Evolutionary conservation across 345 rosid genomes (phyloP).

Genomic region (Nasturtium officinale): DNA sequence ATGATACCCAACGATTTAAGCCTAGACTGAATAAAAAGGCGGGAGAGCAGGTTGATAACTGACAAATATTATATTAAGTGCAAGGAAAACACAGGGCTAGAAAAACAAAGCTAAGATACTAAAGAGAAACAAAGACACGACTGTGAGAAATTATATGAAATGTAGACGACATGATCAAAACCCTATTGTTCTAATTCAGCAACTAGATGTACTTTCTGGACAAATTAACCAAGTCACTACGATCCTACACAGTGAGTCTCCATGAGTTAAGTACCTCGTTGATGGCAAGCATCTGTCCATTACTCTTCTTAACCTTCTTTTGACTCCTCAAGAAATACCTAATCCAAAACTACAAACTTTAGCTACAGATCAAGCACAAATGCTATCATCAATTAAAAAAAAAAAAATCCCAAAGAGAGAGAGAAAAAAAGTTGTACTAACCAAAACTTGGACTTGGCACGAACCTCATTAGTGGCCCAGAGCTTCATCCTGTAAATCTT

Average conservation of each 20-base stretch:
- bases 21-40: not conserved
- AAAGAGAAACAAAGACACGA: not conserved
- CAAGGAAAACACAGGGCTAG: not conserved
- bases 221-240: not conserved
- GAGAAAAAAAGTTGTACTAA: constrained; percentile 18
- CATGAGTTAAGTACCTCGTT: constrained; percentile 50
- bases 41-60: too few species aligned
- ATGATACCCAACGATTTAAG: not conserved
- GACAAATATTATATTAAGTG: too few species aligned
- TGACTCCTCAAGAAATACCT: constrained; percentile 63
- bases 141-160: not conserved
- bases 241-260: too few species aligned
- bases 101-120: not conserved
- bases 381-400: not conserved
- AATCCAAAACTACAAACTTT: not conserved
- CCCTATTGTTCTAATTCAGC: not conserved
- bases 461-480: constrained; percentile 73
- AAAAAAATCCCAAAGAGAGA: not conserved
- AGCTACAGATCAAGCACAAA: not conserved
- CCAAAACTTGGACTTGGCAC: constrained; percentile 75
- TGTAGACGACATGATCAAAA: not conserved
- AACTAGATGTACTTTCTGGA: not conserved
- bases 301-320: constrained; percentile 64
- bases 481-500: constrained; percentile 73
- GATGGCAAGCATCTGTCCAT: constrained; percentile 62